A percentile compares a stretch with the other conserved stretches of the same genome.
Evolutionary conservation across 139 green algal species (phyloP).

Genomic region (Volvox reticuliferus): DNA sequence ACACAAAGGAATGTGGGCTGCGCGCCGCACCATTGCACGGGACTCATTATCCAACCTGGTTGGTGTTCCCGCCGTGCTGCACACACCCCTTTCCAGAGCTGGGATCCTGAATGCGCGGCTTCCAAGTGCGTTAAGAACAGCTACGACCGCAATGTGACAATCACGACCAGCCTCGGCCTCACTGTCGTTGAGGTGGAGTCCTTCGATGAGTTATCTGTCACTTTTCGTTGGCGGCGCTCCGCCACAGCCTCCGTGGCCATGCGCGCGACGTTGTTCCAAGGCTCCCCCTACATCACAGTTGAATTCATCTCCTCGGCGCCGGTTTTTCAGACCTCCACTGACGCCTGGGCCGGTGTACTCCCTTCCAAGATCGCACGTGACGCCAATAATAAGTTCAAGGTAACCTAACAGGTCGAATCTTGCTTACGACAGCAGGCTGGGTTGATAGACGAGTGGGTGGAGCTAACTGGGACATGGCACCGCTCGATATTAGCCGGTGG

Average conservation of each 20-base stretch:
- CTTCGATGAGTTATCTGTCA: slow-evolving; percentile 27
- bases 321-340: background rate
- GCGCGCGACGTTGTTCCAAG: slow-evolving; percentile 26
- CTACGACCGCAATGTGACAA: background rate
- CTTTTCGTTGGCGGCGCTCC: background rate
- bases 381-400: slow-evolving; percentile 9
- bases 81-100: background rate
- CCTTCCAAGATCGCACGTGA: background rate
- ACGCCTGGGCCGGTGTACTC: background rate
- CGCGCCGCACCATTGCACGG: too few species aligned
- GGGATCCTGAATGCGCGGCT: background rate
- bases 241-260: background rate
- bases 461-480: too few species aligned
- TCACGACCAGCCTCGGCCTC: background rate
- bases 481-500: too few species aligned
- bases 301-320: background rate
- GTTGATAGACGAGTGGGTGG: too few species aligned
- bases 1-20: too few species aligned
- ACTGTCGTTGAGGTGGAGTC: background rate
- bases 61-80: too few species aligned
- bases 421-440: too few species aligned
- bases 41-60: too few species aligned
- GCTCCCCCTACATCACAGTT: slow-evolving; percentile 32
- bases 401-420: background rate
- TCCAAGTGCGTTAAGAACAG: background rate